These are phyloP conservation scores for Chenopodium album DNA, from an alignment of 148 eudicot genomes.

Conservation along the genomic window DNA sequence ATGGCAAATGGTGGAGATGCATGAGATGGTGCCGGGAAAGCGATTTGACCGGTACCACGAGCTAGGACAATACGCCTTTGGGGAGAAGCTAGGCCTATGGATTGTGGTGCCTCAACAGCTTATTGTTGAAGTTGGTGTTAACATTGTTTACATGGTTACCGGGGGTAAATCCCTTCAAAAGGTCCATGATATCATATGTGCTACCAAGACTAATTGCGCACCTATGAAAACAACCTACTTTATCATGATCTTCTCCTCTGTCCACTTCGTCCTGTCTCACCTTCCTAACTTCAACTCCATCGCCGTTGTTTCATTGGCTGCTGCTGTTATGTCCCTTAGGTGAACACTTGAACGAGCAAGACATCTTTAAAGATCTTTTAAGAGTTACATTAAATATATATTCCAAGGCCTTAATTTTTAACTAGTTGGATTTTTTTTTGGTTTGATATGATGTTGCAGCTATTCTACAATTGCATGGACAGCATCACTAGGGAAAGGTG, in stretches of 20 bases:
- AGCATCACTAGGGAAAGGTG: slow-evolving; percentile 33
- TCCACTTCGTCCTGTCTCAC: slow-evolving; percentile 39
- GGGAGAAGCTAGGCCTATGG: slow-evolving; percentile 37
- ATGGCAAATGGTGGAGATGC: slow-evolving; percentile 47
- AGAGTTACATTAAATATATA: too few species aligned
- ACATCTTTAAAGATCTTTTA: too few species aligned
- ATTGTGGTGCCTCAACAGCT: slow-evolving; percentile 43
- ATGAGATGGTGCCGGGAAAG: slow-evolving; percentile 41
- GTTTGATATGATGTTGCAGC: slow-evolving; percentile 8
- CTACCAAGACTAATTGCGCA: neutral
- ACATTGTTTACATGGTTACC: slow-evolving; percentile 41
- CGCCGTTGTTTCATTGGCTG: slow-evolving; percentile 36
- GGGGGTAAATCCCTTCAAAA: slow-evolving; percentile 35
- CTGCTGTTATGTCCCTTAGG: slow-evolving; percentile 44
- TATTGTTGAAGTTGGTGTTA: slow-evolving; percentile 35
- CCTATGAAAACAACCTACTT: slow-evolving; percentile 30
- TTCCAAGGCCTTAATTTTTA: neutral
- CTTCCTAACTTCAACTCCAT: slow-evolving; percentile 40
- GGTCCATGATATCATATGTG: slow-evolving; percentile 30
- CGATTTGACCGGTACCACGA: slow-evolving; percentile 40
- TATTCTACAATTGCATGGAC: slow-evolving; percentile 40
- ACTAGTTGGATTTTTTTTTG: too few species aligned
- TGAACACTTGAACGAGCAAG: neutral
- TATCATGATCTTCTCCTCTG: slow-evolving; percentile 39
- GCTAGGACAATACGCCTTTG: slow-evolving; percentile 38